Conservation (phyloP, 345 rosid genomes). For the Turritis glabra region DNA sequence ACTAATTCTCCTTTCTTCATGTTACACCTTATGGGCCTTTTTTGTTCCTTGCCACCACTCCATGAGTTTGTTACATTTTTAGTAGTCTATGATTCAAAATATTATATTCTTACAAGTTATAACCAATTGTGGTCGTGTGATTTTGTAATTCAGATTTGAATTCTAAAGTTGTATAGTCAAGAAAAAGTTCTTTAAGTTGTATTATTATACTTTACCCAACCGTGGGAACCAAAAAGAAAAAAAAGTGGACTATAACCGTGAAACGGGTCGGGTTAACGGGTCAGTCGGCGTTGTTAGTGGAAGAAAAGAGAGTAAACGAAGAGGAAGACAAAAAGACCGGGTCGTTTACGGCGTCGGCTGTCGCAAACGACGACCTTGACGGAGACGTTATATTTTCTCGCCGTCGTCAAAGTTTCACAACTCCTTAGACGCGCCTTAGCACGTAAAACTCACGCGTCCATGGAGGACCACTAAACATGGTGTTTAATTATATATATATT, state of each 20-base stretch:
- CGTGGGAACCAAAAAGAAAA: not conserved
- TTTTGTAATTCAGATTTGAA: conserved; percentile 15
- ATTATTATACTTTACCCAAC: not conserved
- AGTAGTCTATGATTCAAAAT: conserved; percentile 10
- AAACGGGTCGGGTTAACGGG: conserved; percentile 12
- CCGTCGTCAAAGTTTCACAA: conserved; percentile 18
- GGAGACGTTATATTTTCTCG: conserved; percentile 22
- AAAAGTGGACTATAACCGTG: not conserved
- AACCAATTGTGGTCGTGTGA: conserved; percentile 23
- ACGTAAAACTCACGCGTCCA: not conserved
- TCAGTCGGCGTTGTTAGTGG: conserved; percentile 11
- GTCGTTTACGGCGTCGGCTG: conserved; percentile 43
- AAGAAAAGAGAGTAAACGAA: conserved; percentile 22
- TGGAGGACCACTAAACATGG: conserved; percentile 20
- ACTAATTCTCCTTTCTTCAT: conserved; percentile 27
- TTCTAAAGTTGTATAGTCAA: no score
- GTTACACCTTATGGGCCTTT: conserved; percentile 33
- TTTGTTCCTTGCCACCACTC: conserved; percentile 28
- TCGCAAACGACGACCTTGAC: conserved; percentile 36
- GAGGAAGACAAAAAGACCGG: conserved; percentile 9
- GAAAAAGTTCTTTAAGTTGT: not conserved
- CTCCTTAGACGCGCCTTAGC: conserved; percentile 18
- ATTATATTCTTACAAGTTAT: not conserved
- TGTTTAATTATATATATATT: not conserved
- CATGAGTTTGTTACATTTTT: conserved; percentile 34